Base-by-base conservation (phyloP, 768 basidiomycete species). In the Lactarius akahatsu region DNA sequence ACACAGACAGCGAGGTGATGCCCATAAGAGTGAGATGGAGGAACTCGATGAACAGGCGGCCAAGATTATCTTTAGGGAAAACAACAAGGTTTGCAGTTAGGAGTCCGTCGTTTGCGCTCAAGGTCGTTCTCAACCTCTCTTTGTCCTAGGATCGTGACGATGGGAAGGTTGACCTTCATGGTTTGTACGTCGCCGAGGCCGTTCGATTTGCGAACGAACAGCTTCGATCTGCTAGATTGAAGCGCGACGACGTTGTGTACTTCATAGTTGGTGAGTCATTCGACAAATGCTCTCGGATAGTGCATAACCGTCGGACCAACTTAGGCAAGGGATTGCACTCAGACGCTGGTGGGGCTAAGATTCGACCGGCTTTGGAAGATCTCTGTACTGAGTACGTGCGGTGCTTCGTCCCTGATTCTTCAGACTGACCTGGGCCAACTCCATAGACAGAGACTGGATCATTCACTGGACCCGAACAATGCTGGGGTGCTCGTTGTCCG, bases 211-310 rank as follows among this genome's bases (percentile, higher is more conserved):
- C 61, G 16, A 52, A 58, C 38, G 30, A 59, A 16, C 45, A 57
- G 18, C 38, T 66, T 30, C 36, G 59, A 3, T 20, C 40, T 10
- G 61, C 61, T 2, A 36, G 4, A 9, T 30, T 7, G 32, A 40
- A 57, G 38, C 4, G 52, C 1, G 38, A 62, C 18, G 9, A 43
- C 0, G 26, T 0, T 18, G 23, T 66, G 57, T 20, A 7, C 32
- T 66, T 66, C 57, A 66, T 66, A 57, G 57, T 59, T 18, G 66
- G 66, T 66, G 52, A 13, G 57, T 38, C 9, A 52, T 43, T 28
- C 18, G 26, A 40, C 40, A 10, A 23, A 38, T 13, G 11, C 6
- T 28, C n/a, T 30, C 1, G 20, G 16, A 9, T 43, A 30, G 11
- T 6, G 11, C 34, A 18, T 41, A 13, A 57, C 30, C n/a, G 18